Base-by-base conservation (phyloP, 345 rosid genomes). In the Passiflora organensis region DNA sequence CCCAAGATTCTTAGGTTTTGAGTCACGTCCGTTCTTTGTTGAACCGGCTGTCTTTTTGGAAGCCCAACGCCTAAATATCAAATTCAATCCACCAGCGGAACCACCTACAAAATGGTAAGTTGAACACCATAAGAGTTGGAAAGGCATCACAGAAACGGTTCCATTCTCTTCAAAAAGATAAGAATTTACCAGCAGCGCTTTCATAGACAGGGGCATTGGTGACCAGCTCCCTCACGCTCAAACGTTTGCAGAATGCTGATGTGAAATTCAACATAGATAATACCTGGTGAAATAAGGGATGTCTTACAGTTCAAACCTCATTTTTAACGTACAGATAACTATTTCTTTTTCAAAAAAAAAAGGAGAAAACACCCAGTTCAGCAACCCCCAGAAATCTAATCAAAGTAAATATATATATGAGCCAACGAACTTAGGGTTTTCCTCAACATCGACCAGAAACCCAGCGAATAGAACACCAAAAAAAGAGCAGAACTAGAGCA, bases 1-100 rank as follows among this genome's bases (percentile, higher is more conserved):
- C 9, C 91, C 99, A n/a, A 93, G 95, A 59, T 80, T 70, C 83
- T 86, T 86, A 19, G 97, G 95, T 45, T 80, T 76, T 0, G 95
- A 86, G 75, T 82, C 95, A 19, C 99, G 75, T 41, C 83, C 95
- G 19, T 93, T 93, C 82, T 84, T 89, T 0, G 97, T 84, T 32
- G 95, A 89, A 36, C 99, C 97, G 43, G 91, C 94, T 0, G 79
- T 63, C 65, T 78, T 89, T 64, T 89, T 89, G 3, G 95, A 80
- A 74, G 96, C 96, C 96, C 95, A 93, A 13, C 89, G 83, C 74
- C 79, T 72, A 12, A 89, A 65, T 61, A 84, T 73, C 72, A 93
- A 69, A 63, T 78, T 83, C 60, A 89, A 74, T 36, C 87, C 91
- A 46, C 82, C 67, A 2, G 77, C 72, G 46, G 89, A 69, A 12